These are phyloP conservation scores for Rosa lucieae DNA, from an alignment of 306 rosid species.

Conservation along the genomic window DNA sequence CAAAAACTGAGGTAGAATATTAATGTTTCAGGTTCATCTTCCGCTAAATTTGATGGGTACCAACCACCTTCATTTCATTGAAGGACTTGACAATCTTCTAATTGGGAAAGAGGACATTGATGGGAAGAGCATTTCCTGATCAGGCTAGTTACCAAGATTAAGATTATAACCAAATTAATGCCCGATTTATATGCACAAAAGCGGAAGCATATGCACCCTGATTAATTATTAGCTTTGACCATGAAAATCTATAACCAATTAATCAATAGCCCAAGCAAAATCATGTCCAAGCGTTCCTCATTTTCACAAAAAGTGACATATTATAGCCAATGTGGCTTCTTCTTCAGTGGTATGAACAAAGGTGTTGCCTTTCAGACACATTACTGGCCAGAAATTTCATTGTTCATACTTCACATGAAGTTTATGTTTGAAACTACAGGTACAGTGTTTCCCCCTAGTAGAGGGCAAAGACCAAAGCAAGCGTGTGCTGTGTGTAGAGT, in stretches of 20 bases:
- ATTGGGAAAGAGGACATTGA: not conserved
- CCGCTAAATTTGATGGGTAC: not conserved
- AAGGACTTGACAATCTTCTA: not conserved
- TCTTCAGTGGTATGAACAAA: not conserved
- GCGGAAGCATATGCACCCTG: not conserved
- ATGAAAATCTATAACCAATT: not conserved
- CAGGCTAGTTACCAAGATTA: not conserved
- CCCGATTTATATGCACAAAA: not conserved
- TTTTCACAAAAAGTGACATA: not conserved
- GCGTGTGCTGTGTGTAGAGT: not conserved
- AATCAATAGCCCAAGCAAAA: not conserved
- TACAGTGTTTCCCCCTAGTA: not conserved
- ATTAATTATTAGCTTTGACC: slow-evolving; percentile 3
- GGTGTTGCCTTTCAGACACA: not conserved
- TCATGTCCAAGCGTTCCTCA: not conserved
- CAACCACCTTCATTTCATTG: not conserved
- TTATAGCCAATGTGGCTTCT: not conserved
- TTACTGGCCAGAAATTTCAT: not conserved
- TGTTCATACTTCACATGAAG: not conserved
- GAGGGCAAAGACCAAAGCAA: not conserved
- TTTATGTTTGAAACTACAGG: not conserved
- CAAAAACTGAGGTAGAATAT: not conserved
- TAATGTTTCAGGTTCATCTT: not conserved
- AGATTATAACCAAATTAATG: not conserved
- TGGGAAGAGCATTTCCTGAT: not conserved